Evolutionary conservation across 75 land plant species (phyloP), one percentile per base, ranked within the genome.

Genomic region (Ceratopteris richardii): DNA sequence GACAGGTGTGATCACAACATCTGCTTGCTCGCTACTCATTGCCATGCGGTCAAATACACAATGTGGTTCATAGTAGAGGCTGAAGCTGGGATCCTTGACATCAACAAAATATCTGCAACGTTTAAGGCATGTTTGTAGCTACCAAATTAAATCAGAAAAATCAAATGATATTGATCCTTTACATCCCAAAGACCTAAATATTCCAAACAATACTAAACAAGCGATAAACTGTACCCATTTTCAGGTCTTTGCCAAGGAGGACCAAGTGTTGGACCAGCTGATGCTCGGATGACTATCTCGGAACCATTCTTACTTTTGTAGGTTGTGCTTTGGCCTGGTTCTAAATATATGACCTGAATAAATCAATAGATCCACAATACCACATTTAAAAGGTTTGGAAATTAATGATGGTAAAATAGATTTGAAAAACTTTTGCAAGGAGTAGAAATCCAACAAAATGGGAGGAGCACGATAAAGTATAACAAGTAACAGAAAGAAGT

Each of bases 211-310:
- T 42, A 10, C 29, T 17, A 26, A 12, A 57, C 21, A 39, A 16
- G 31, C 10, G 21, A 21, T 22, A 0, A 19, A 19, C 22, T 44
- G 18, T 53, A 88, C 97, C 94, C 94, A 57, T 84, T 91, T 56
- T 88, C 94, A 44, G 97, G 89, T 3, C 83, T 80, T 60, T 91
- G 97, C 94, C 97, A 88, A 31, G 94, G 97, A 65, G 97, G 86
- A 30, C 93, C 97, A 51, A 91, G 78, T 20, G 84, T 74, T 57
- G 96, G 97, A 24, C 97, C 97, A 9, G 77, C 74, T 9, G 86
- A 82, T 23, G 94, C 97, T 21, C 73, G 59, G 16, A 91, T 61
- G 29, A 43, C 60, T 40, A 91, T 58, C 50, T 78, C 66, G 2
- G 74, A 65, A 58, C 69, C 72, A 54, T 63, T 71, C 44, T 58